Base-by-base conservation (phyloP, 2,329 filamentous ascomycete genomes). In the Colletotrichum cereale region DNA sequence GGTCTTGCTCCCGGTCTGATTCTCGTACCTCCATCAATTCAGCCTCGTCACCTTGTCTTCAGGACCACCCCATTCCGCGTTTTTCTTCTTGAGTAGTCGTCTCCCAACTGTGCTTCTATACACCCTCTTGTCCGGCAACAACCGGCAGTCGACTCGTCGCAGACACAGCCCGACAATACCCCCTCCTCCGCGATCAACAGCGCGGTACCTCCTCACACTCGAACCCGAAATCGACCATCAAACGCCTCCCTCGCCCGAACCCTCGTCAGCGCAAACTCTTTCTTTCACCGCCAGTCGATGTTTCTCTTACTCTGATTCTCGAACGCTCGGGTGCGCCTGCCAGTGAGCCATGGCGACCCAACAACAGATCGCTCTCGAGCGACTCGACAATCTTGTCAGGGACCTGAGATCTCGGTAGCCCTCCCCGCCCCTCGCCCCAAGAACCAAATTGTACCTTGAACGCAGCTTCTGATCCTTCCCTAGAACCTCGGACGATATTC, bases 331-430 rank as follows among this genome's bases (percentile, higher is more conserved):
- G 72, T 71, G 67, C 66, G 68, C 73, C 72, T 72, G 71, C 68
- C 65, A 64, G 75, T 75, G 79, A 75, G 75, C 75, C 74, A 83
- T 82, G 79, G 79, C 80, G 73, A 80, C 81, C 66, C 85, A 85
- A 78, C 83, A 86, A 75, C 84, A 86, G 77, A 81, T 88, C 78
- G 86, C 87, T 75, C 82, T 89, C 68, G 86, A 88, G 80, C 84
- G 84, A 75, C 84, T 89, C 65, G 88, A 90, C 67, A 81, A 83
- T 66, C 84, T 89, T 73, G 84, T 85, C 18, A 86, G 86, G 73
- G 88, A 89, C 73, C 82, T 90, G 42, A 86, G 85, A 75, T 88
- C 87, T 71, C 87, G 86, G 88, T 90, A 76, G 68, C 82, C 73
- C 67, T 55, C 24, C 57, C 53, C 55, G 10, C 55, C 34, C 57